A percentile compares a stretch with the other conserved stretches of the same genome.
Evolutionary conservation across 1,139 yeast species (phyloP).

Genomic region (Scheffersomyces cryptocercus): DNA sequence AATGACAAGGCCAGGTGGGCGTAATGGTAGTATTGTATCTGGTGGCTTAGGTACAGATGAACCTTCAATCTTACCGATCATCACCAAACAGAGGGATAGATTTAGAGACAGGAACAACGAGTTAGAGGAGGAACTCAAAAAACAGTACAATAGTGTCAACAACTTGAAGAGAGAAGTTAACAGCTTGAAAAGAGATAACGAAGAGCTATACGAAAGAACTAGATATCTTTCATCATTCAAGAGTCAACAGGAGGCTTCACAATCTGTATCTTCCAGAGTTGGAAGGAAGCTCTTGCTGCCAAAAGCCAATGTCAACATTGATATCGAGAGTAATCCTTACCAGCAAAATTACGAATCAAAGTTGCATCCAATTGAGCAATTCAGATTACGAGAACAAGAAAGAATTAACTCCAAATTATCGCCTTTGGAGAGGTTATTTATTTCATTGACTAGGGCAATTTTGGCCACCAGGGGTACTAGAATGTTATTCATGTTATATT

Average conservation of each 20-base stretch:
- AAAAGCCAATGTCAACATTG: constrained; percentile 28
- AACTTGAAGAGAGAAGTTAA: constrained; percentile 68
- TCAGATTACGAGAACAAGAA: constrained; percentile 76
- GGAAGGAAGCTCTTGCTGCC: constrained; percentile 31
- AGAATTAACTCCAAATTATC: constrained; percentile 72
- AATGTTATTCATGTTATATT: constrained; percentile 71
- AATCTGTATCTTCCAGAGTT: constrained; percentile 13
- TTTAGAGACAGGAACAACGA: constrained; percentile 80
- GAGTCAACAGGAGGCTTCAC: constrained; percentile 13
- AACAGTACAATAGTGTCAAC: constrained; percentile 51
- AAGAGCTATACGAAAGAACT: constrained; percentile 77
- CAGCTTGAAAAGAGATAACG: constrained; percentile 69
- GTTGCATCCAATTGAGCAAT: constrained; percentile 81
- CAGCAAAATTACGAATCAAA: constrained; percentile 72
- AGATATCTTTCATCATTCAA: constrained; percentile 67
- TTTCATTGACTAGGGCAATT: constrained; percentile 71
- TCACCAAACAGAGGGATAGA: constrained; percentile 93
- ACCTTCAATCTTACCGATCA: constrained; percentile 72
- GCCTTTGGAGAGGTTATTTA: constrained; percentile 77
- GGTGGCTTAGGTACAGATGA: constrained; percentile 23
- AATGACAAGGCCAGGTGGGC: constrained; percentile 36
- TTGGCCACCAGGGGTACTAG: constrained; percentile 74
- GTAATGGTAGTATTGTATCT: constrained; percentile 34
- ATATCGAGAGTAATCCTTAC: constrained; percentile 60
- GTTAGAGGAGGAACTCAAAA: constrained; percentile 77